These are phyloP conservation scores for Oldenlandia corymbosa DNA, from an alignment of 257 asterid genomes.

Conservation along the genomic window DNA sequence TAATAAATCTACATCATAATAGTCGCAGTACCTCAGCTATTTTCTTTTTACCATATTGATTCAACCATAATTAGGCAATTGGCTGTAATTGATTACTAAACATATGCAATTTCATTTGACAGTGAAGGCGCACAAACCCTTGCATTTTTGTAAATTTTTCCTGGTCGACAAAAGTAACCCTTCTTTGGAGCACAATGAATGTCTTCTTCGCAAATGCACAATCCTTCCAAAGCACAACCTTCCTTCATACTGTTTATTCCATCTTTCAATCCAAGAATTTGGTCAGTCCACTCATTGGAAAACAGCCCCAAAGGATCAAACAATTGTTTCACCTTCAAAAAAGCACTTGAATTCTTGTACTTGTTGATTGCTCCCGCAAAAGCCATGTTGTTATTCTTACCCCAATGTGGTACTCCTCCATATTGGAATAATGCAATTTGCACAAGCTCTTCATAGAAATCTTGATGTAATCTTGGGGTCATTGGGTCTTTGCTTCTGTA, in stretches of 20 bases:
- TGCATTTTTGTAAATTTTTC: conserved; percentile 8
- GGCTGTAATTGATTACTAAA: too few relatives aligned
- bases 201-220: conserved; percentile 14
- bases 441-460: neutral
- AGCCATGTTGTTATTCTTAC: conserved; percentile 3
- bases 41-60: too few relatives aligned
- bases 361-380: conserved; percentile 2
- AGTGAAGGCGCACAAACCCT: conserved; percentile 7
- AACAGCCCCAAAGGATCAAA: conserved; percentile 15
- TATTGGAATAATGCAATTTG: conserved; percentile 5
- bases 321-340: neutral
- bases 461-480: conserved; percentile 1
- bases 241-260: neutral
- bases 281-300: conserved; percentile 17
- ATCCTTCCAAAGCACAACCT: conserved; percentile 15
- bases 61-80: too few relatives aligned
- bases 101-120: neutral
- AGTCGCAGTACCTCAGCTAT: too few relatives aligned
- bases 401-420: conserved; percentile 15
- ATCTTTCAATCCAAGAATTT: conserved; percentile 12
- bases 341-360: conserved; percentile 1
- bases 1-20: too few relatives aligned
- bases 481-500: conserved; percentile 8
- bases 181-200: conserved; percentile 13
- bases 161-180: conserved; percentile 8